phyloP scores from a whole-genome alignment of 1,284 basidiomycete species.

The Nidula niveotomentosa region DNA sequence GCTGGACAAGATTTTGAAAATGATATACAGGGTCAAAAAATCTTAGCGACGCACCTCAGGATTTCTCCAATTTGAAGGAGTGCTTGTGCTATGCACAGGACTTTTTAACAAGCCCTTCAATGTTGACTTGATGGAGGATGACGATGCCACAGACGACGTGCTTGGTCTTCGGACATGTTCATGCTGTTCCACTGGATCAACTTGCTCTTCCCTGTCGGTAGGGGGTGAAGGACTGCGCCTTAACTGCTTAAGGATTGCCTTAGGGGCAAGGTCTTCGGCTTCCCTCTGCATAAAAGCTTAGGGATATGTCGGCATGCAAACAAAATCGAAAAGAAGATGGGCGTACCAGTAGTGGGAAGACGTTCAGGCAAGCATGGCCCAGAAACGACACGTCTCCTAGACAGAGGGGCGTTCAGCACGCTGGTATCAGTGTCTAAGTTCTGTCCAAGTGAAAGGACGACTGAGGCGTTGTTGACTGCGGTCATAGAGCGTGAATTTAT shows the following conservation, averaged over 20 bases:
- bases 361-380: slow-evolving; percentile 65
- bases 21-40: background rate
- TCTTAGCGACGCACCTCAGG: slow-evolving; percentile 1
- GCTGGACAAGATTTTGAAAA: slow-evolving; percentile 35
- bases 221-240: slow-evolving; percentile 19
- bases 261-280: slow-evolving; percentile 54
- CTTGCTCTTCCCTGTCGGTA: slow-evolving; percentile 1
- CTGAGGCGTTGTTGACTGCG: slow-evolving; percentile 47
- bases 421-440: slow-evolving; percentile 8
- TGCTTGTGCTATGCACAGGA: slow-evolving; percentile 22
- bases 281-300: slow-evolving; percentile 70
- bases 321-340: slow-evolving; percentile 5
- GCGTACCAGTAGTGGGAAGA: slow-evolving; percentile 64
- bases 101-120: slow-evolving; percentile 25
- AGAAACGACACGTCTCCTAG: slow-evolving; percentile 37
- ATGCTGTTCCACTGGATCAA: background rate
- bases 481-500: background rate
- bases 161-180: slow-evolving; percentile 19
- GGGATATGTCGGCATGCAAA: slow-evolving; percentile 16
- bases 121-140: slow-evolving; percentile 26
- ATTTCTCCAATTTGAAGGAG: slow-evolving; percentile 39
- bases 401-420: slow-evolving; percentile 9
- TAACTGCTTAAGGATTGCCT: slow-evolving; percentile 47
- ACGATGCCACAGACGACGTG: slow-evolving; percentile 20
- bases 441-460: slow-evolving; percentile 34